Evolutionary conservation across 495 filamentous ascomycete species (phyloP).

Genomic region (Penicillium verhagenii): DNA sequence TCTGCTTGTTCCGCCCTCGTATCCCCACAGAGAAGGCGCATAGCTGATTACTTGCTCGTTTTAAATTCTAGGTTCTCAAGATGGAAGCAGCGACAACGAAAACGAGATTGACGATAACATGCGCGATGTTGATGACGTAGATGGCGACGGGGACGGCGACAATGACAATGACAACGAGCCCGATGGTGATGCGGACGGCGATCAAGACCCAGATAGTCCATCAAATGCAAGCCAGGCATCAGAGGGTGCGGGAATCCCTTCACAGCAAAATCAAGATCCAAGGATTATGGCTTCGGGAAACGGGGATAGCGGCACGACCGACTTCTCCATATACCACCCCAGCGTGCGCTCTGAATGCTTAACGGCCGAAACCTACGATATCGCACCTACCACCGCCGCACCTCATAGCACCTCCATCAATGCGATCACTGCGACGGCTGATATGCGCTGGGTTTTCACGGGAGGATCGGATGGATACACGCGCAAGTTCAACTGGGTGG

Average conservation of each 20-base stretch:
- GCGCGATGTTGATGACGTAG: constrained; percentile 54
- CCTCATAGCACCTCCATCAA: constrained; percentile 97
- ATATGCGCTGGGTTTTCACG: constrained; percentile 93
- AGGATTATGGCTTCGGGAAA: constrained; percentile 32
- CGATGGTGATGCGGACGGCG: constrained; percentile 56
- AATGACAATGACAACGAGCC: constrained; percentile 60
- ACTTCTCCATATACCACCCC: constrained; percentile 53
- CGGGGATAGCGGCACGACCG: constrained; percentile 28
- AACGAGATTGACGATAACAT: constrained; percentile 70
- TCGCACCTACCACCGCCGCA: constrained; percentile 93
- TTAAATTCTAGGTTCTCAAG: constrained; percentile 48
- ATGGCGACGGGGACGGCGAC: constrained; percentile 55
- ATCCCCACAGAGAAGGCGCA: neutral
- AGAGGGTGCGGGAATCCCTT: constrained; percentile 33
- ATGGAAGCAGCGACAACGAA: constrained; percentile 69
- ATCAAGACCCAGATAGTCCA: constrained; percentile 58
- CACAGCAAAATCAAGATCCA: constrained; percentile 43
- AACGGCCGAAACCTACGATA: constrained; percentile 86
- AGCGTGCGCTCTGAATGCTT: constrained; percentile 75
- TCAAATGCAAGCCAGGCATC: constrained; percentile 50
- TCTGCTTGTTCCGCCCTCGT: neutral
- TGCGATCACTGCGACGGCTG: constrained; percentile 83
- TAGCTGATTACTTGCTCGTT: constrained; percentile 10
- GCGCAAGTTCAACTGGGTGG: constrained; percentile 92
- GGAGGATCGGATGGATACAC: constrained; percentile 94